These are phyloP conservation scores for Phaseolus coccineus DNA, from an alignment of 331 rosid species.

Conservation along the genomic window DNA sequence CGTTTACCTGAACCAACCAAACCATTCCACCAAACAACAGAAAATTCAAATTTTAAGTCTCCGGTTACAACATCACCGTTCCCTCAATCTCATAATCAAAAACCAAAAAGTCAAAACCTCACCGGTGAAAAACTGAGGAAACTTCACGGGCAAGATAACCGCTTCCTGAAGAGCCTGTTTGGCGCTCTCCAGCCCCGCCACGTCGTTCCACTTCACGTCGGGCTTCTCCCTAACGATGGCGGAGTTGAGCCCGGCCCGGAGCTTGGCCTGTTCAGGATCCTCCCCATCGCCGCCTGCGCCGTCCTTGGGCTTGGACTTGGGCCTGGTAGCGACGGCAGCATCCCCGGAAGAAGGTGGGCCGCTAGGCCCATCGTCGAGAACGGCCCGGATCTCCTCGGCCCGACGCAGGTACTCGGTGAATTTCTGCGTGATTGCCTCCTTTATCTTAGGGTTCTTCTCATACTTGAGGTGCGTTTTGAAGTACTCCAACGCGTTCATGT, in stretches of 20 bases:
- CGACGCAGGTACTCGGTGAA: slow-evolving; percentile 97
- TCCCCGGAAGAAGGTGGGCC: slow-evolving; percentile 65
- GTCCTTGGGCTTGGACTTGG: slow-evolving; percentile 88
- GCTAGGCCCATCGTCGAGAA: slow-evolving; percentile 90
- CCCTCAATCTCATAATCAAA: not conserved
- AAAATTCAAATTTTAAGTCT: not conserved
- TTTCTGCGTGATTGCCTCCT: slow-evolving; percentile 95
- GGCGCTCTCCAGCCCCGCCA: slow-evolving; percentile 95
- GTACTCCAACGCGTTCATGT: slow-evolving; percentile 97
- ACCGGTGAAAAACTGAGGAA: slow-evolving; percentile 98
- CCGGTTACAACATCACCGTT: not conserved
- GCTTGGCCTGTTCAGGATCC: slow-evolving; percentile 86
- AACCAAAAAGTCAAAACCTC: slow-evolving; percentile 14
- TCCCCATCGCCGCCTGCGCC: slow-evolving; percentile 83
- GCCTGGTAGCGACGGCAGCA: slow-evolving; percentile 85
- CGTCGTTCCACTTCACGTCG: slow-evolving; percentile 95
- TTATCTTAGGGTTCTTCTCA: slow-evolving; percentile 96
- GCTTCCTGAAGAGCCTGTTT: slow-evolving; percentile 98
- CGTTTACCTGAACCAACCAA: slow-evolving; percentile 72
- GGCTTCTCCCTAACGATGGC: slow-evolving; percentile 97
- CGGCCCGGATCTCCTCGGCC: slow-evolving; percentile 99
- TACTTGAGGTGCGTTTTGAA: slow-evolving; percentile 95
- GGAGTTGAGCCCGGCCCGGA: slow-evolving; percentile 85
- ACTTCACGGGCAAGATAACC: slow-evolving; percentile 90
- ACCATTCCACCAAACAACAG: not conserved